Conservation (phyloP, 2,329 filamentous ascomycete species). For the Fusarium sororula region DNA sequence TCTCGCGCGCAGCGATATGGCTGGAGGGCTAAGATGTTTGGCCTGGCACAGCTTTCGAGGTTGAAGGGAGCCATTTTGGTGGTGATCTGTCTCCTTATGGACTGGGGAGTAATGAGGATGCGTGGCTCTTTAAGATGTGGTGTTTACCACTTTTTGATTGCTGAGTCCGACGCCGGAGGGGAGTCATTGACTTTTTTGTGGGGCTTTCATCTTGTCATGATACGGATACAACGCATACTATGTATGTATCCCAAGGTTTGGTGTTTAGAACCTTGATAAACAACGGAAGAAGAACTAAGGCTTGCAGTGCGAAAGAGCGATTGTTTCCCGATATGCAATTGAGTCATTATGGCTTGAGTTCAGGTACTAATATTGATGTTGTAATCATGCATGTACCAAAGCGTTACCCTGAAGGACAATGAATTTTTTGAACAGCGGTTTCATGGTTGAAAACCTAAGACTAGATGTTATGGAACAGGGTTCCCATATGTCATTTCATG, state of each 20-base stretch:
- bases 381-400: not conserved
- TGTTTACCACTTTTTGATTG: slow-evolving; percentile 11
- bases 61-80: slow-evolving; percentile 71
- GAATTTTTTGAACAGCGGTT: not conserved
- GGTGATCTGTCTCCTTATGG: not conserved
- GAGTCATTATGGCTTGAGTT: not conserved
- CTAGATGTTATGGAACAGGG: not conserved
- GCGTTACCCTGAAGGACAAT: not conserved
- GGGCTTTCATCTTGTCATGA: slow-evolving; percentile 10
- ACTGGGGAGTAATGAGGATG: not conserved
- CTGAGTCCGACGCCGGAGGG: slow-evolving; percentile 40
- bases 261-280: not conserved
- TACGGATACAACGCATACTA: not conserved
- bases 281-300: not conserved
- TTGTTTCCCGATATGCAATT: not conserved
- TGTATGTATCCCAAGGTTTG: not conserved
- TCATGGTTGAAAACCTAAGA: not conserved
- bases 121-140: slow-evolving; percentile 16
- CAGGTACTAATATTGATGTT: not conserved
- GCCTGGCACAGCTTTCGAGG: slow-evolving; percentile 76
- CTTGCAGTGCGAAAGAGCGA: not conserved
- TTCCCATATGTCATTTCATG: not conserved
- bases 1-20: slow-evolving; percentile 86
- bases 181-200: slow-evolving; percentile 39
- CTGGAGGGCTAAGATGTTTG: slow-evolving; percentile 79